Evolutionary conservation across 2,329 filamentous ascomycete species (phyloP), one percentile per base, ranked within the genome.

Genomic region (Metarhizium album): DNA sequence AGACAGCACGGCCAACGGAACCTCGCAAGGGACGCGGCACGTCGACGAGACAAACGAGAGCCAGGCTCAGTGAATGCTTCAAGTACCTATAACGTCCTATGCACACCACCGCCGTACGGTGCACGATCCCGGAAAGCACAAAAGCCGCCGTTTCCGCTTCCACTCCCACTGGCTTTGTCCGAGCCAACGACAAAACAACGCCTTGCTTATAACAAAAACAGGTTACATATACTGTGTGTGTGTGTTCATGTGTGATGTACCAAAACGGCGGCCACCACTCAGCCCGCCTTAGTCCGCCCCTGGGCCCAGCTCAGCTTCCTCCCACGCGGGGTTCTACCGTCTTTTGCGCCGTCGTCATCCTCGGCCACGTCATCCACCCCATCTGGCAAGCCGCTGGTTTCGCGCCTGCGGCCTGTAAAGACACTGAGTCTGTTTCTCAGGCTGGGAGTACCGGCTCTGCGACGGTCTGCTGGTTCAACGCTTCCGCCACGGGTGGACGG

Each of bases 351-450:
- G 8, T 58, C 56, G 6, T 60, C 60, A n/a, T 61, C 59, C 18
- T 50, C 54, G 16, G 51, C 55, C 24, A 52, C 57, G 2, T 58
- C 61, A 13, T 58, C 58, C 9, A 57, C 55, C 4, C 55, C 51
- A 4, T 49, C 48, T 16, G 42, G 43, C 14, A 46, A n/a, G 40
- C 57, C 52, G 48, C 53, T 56, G 42, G 51, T 57, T 42, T 64
- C 60, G 9, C 59, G 57, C 23, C 59, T 57, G 40, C 61, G 52
- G 24, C 62, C 61, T 1, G 66, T 65, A 27, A 70, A 57, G 16
- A 66, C 65, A 42, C 58, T 64, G 16, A 70, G 57, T 53, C 63
- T 67, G 46, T 69, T 66, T 47, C 67, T 62, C 14, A 70, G 53
- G 4, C 64, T 65, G 27, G 58, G 58, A 18, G 59, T 59, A 22